Evolutionary conservation across 106 monocot species (phyloP), one percentile per base, ranked within the genome.

Genomic region (Triglochin maritima): DNA sequence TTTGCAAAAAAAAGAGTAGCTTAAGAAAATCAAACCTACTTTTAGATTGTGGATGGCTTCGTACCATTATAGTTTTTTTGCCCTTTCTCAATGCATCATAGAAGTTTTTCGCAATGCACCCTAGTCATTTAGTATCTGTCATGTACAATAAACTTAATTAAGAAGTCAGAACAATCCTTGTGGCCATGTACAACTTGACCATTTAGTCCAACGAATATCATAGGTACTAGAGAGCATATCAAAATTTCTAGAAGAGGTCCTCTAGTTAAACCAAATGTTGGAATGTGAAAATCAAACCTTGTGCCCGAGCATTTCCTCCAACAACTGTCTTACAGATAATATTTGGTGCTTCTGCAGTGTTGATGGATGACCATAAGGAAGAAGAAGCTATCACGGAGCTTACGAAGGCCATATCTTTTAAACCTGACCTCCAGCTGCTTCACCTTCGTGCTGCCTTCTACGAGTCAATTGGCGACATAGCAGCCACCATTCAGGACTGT

Each of bases 281-380:
- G 29, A 29, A 1, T 29, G 29, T 11, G 7, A 6, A 52, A 11
- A 11, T 52, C 11, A 52, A 8, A 8, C 11, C 52, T 52, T 7
- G 52, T 52, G 11, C 11, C 7, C 11, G 11, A 6, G 7, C 11
- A 52, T 52, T 2, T 7, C 11, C 52, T 8, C 52, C 52, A 52
- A 11, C 9, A 52, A 29, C 29, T 1, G 1, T 29, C 29, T 29
- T 29, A 29, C 29, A 29, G 29, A 29, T 29, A 29, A 29, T 1
- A 29, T 29, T 29, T 29, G 29, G 29, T 47, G 9, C 5, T 56
- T 49, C 43, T 50, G 29, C 74, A 98, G 96, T 98, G 64, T 66
- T 98, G 67, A 98, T 98, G 96, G 96, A 98, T 70, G 90, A 88
- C 54, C 81, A 72, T 56, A 86, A 79, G 70, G 86, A 91, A 77